Evolutionary conservation across 2,329 filamentous ascomycete species (phyloP), one percentile per base, ranked within the genome.

Genomic region (Lizonia empirigonia): DNA sequence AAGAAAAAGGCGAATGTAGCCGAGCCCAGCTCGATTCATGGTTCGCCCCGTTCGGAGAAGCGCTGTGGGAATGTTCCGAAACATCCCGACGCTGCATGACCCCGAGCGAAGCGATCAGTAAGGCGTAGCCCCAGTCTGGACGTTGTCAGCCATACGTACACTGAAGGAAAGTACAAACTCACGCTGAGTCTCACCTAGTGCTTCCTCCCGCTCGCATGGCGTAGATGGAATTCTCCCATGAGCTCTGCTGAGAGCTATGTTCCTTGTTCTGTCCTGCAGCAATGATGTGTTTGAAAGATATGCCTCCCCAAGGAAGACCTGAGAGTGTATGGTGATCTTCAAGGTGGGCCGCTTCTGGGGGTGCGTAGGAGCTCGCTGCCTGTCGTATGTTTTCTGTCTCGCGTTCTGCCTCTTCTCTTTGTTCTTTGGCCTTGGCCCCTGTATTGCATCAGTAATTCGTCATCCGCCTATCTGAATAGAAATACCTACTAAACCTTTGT

Each of bases 381-480:
- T 84, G 77, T 48, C 84, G 77, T 65, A 81, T 79, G 65, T 91
- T 88, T 51, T 84, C 81, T 15, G 77, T 75, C 19, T 88, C 84
- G 23, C 87, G 79, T 60, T 88, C 84, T 8, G 79, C 75, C 40
- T 81, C 83, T 66, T 91, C 88, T 56, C 83, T 86, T 59, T 85
- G 82, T 49, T 88, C 85, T 63, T 83, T 84, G 1, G 81, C 79
- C 64, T 90, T 90, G 59, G 89, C 87, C 62, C 88, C 88, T 90
- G 38, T 63, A 34, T 58, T 56, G 45, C 26, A 15, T 51, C 10
- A 35, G 29, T 34, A 8, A 8, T 8, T 12, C 5, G 7, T 24
- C 20, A 20, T 24, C n/a, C 4, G 16, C 15, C 6, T 15, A 2
- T 26, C 1, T n/a, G 22, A 9, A 15, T 16, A 2, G 3, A 7